Base-by-base conservation (phyloP, 1,139 yeast genomes). In the Suhomyces anneliseae region DNA sequence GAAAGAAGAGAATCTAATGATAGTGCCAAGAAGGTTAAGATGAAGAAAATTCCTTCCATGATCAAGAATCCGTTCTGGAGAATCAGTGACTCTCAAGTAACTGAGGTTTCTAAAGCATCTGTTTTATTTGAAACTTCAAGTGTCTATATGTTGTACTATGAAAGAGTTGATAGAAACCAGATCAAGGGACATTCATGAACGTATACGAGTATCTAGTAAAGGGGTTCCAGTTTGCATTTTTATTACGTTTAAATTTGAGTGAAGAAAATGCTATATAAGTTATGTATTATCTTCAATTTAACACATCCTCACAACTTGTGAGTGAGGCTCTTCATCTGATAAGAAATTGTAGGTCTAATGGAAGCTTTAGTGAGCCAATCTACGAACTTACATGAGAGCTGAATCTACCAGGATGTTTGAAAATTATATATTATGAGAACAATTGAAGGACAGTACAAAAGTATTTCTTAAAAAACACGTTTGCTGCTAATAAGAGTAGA, bases 131-230 rank as follows among this genome's bases (percentile, higher is more conserved):
- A 90, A 59, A 81, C 81, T 35, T 72, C 83, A 12, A 88, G 87
- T 19, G 97, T 83, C 2, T 92, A 92, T 65, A 80, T 92, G 85
- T 69, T 92, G 49, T 86, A 87, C 59, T 92, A 88, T 60, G 96
- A 92, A 58, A 61, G 81, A 52, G 70, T 74, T 27, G 80, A 76
- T 48, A 58, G 63, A 33, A 54, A 51, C 36, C 60, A 57, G 42
- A 53, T 61, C 38, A 55, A 50, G 43, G 43, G 47, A 11, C 44
- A 31, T 36, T 42, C 27, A 39, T 9, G 32, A 29, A 29, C n/a
- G 7, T 29, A 9, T 29, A 29, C 3, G 4, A 11, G 32, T 29
- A 29, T 5, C 1, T 29, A 29, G 32, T 29, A 9, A 5, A 9
- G 24, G 32, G 2, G n/a, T 6, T 29, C 32, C n/a, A 5, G 32